Conservation (phyloP, 2,329 filamentous ascomycete genomes). For the Simplicillium aogashimaense region DNA sequence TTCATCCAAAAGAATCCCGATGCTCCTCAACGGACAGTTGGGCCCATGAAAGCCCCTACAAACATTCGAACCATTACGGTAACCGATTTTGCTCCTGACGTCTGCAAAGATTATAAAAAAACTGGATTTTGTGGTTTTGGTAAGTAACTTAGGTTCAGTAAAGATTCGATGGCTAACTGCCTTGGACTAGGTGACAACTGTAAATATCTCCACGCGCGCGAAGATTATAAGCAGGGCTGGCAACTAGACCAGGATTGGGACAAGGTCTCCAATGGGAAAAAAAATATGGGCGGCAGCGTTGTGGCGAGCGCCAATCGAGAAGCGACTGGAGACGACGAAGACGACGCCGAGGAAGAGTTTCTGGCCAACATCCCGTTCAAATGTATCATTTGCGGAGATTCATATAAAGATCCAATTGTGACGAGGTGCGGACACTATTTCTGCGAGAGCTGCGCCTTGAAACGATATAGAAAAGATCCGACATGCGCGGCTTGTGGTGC, state of each 20-base stretch:
- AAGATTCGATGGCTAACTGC: too few relatives aligned
- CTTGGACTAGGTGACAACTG: constrained; percentile 52
- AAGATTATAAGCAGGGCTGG: constrained; percentile 87
- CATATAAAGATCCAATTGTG: constrained; percentile 71
- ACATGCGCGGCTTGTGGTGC: constrained; percentile 77
- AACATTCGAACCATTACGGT: constrained; percentile 88
- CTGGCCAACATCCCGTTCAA: constrained; percentile 81
- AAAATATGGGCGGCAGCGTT: constrained; percentile 48
- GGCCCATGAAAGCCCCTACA: constrained; percentile 77
- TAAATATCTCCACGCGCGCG: constrained; percentile 68
- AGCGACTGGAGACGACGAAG: constrained; percentile 23
- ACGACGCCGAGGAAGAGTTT: constrained; percentile 56
- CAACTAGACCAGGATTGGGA: constrained; percentile 95
- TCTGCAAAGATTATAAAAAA: constrained; percentile 90
- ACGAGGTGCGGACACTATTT: constrained; percentile 96
- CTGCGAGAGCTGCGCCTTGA: constrained; percentile 80
- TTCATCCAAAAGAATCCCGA: constrained; percentile 79
- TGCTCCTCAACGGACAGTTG: constrained; percentile 59
- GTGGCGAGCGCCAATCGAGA: constrained; percentile 48
- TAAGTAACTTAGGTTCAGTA: constrained; percentile 38
- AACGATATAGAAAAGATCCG: constrained; percentile 78
- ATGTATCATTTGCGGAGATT: constrained; percentile 74
- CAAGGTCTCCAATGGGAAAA: constrained; percentile 63
- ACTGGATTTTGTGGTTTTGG: constrained; percentile 40
- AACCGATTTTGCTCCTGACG: constrained; percentile 83